Conservation (phyloP, 1,139 yeast species). For the Pneumocystis oryctolagi region DNA sequence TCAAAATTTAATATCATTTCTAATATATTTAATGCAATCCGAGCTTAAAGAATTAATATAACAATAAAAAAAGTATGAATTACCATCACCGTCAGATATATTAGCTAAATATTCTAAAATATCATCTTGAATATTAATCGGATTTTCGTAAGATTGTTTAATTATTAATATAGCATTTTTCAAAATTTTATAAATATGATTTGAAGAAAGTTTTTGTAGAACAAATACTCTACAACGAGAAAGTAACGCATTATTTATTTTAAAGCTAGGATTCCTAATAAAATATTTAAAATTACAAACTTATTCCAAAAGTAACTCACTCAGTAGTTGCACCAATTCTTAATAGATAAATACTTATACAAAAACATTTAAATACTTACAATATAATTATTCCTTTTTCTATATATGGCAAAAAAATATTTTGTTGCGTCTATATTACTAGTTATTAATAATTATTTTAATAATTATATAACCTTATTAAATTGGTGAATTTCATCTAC, state of each 20-base stretch:
- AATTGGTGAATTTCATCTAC: constrained; percentile 89
- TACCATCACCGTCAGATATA: constrained; percentile 63
- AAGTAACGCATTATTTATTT: constrained; percentile 68
- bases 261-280: constrained; percentile 65
- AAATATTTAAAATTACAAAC: background rate
- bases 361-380: constrained; percentile 1
- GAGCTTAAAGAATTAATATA: constrained; percentile 27
- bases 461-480: constrained; percentile 34
- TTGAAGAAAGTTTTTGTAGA: constrained; percentile 44
- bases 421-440: constrained; percentile 47
- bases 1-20: constrained; percentile 33
- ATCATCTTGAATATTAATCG: constrained; percentile 24
- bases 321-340: constrained; percentile 90
- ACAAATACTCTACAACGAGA: constrained; percentile 82
- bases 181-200: constrained; percentile 45
- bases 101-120: constrained; percentile 57
- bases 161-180: constrained; percentile 34
- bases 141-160: background rate
- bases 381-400: constrained; percentile 30
- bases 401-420: constrained; percentile 39
- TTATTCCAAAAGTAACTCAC: constrained; percentile 10
- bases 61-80: background rate
- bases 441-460: background rate
- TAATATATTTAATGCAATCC: constrained; percentile 63
- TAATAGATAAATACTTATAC: background rate